Base-by-base conservation (phyloP, 176 grass and related monocot species). In the Zoysia pacifica region DNA sequence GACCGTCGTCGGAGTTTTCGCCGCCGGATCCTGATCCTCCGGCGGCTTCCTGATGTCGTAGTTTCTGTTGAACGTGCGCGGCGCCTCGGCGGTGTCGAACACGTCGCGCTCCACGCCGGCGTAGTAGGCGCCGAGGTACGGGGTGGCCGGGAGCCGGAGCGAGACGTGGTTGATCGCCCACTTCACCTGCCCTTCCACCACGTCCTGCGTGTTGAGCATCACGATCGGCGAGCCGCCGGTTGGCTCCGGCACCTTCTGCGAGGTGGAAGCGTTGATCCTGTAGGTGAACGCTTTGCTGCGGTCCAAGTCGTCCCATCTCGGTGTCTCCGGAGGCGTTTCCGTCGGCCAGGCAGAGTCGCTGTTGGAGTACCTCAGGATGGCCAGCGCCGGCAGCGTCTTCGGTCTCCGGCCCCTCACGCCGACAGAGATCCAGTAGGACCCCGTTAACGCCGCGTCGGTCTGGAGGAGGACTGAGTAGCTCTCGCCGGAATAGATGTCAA, bases 401-500 rank as follows among this genome's bases (percentile, higher is more conserved):
- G 94, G 91, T 2, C 2, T 4, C 40, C 91, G 79, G 56, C 94
- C 91, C 39, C 91, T 84, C 14, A 97, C 89, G 72, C 94, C 86
- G 28, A 93, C 58, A 62, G 62, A 78, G 47, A 97, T 44, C 94
- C 94, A 97, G 76, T 93, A 93, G 65, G 89, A 20, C 1, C 55
- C 18, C 16, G 6, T 58, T 5, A 1, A 7, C 1, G 8, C 48
- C 71, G 87, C 81, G 63, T 91, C 46, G 1, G 94, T 87, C 28
- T 79, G 86, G 28, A 97, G 64, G 41, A 97, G 88, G 13, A 89
- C 86, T 2, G 94, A 97, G 81, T 97, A 97, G 82, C 94, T 93
- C 53, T 97, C 91, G 39, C 94, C 94, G 53, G 94, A 97, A 87
- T 97, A 97, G 86, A 97, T 81, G 79, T 97, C 94, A 4, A 97